Evolutionary conservation across 2,329 filamentous ascomycete species (phyloP).

Genomic region (Calonectria pseudoturangicola): DNA sequence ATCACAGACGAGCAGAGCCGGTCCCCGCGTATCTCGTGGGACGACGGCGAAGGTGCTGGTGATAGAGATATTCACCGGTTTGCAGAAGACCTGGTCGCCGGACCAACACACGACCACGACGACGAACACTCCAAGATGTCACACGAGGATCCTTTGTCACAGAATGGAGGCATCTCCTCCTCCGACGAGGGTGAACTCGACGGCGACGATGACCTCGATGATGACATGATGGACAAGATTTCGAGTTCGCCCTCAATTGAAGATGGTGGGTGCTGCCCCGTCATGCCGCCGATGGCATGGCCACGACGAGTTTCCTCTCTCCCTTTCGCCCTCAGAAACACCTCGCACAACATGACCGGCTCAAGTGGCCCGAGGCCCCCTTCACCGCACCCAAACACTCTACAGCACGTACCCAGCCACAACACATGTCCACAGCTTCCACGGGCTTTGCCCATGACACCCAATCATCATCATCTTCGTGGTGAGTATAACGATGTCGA

Average conservation of each 20-base stretch:
- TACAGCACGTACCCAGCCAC: slow-evolving; percentile 55
- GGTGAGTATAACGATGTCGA: slow-evolving; percentile 66
- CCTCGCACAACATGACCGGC: slow-evolving; percentile 52
- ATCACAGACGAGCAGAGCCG: slow-evolving; percentile 81
- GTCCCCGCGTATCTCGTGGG: slow-evolving; percentile 77
- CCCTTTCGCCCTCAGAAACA: slow-evolving; percentile 57
- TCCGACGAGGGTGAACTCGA: slow-evolving; percentile 79
- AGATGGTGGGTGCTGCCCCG: slow-evolving; percentile 88
- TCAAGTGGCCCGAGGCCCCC: slow-evolving; percentile 52
- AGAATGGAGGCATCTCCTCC: slow-evolving; percentile 74
- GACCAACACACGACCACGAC: slow-evolving; percentile 58
- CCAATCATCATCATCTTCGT: slow-evolving; percentile 67
- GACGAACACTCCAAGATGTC: slow-evolving; percentile 58
- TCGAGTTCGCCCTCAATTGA: slow-evolving; percentile 99
- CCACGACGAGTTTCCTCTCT: slow-evolving; percentile 67
- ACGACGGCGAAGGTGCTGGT: slow-evolving; percentile 60
- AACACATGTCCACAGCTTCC: slow-evolving; percentile 49
- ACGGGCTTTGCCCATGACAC: slow-evolving; percentile 41
- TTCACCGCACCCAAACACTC: slow-evolving; percentile 65
- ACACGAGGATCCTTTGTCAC: slow-evolving; percentile 75
- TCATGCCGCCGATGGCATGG: slow-evolving; percentile 62
- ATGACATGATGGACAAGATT: slow-evolving; percentile 99
- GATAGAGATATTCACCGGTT: slow-evolving; percentile 66
- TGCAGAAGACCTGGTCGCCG: slow-evolving; percentile 65
- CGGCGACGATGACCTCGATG: slow-evolving; percentile 83